Base-by-base conservation (phyloP, 2,329 filamentous ascomycete species). In the Colletotrichum sidae region DNA sequence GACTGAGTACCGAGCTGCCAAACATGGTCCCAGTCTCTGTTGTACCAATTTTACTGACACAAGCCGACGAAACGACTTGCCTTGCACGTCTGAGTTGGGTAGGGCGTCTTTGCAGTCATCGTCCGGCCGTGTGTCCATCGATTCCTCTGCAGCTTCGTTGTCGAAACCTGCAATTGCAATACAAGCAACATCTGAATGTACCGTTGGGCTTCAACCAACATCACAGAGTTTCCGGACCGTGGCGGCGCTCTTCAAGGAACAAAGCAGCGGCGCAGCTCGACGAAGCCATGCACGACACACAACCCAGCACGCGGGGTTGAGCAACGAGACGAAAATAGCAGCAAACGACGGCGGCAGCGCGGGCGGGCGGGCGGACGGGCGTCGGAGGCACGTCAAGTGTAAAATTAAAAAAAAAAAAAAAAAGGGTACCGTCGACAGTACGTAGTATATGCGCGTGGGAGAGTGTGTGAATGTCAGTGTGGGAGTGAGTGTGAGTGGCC, bases 311-410 rank as follows among this genome's bases (percentile, higher is more conserved):
- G 12, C 51, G 39, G 44, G 55, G 56, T 44, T 55, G 56, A 50
- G 34, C 44, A 50, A 51, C 50, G 37, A 25, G 37, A 34, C 50
- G 45, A 38, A 25, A 65, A 65, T 65, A 65, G 55, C 46, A 58
- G 55, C 55, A 58, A 58, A 58, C 55, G 55, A 25, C 25, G 25
- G 25, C 25, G 52, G 56, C 50, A 60, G 17, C 45, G 55, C 38
- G 13, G 55, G 39, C 60, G 55, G 60, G 49, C 55, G 49, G 60
- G n/a, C 53, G 53, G 56, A 35, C 61, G 56, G 61, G 50, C 56
- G 51, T 57, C 46, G 52, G 58, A 46, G 51, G 50, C 61, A 61
- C 45, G 25, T 55, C 44, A 46, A n/a, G 44, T 46, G 25, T 10
- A 10, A 17, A 11, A 46, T 8, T 10, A 15, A 15, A 46, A 15